Percentiles rank a stretch among this genome's conserved stretches.
Evolutionary conservation across 1,139 yeast genomes (phyloP).

Genomic region (Suzukiozyma palmioleophila): DNA sequence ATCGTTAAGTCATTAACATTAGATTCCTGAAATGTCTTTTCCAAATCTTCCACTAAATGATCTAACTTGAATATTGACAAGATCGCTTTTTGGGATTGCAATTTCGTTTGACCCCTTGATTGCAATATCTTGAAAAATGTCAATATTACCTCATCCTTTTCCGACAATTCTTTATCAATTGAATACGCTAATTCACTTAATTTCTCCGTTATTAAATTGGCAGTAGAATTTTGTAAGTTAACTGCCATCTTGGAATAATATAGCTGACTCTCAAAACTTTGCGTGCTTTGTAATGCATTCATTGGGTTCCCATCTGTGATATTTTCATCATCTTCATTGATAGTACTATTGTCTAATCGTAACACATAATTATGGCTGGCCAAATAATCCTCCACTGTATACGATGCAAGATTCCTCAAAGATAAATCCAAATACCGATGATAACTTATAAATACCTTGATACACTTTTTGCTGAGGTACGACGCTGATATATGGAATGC

Average conservation of each 20-base stretch:
- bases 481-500: conserved; percentile 82
- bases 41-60: conserved; percentile 23
- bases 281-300: conserved; percentile 15
- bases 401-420: conserved; percentile 65
- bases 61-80: conserved; percentile 36
- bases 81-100: conserved; percentile 30
- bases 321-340: conserved; percentile 7
- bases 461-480: conserved; percentile 69
- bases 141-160: conserved; percentile 33
- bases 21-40: conserved; percentile 7
- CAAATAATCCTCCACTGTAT: conserved; percentile 71
- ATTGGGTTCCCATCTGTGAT: conserved; percentile 7
- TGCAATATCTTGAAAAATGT: conserved; percentile 26
- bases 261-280: conserved; percentile 37
- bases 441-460: conserved; percentile 65
- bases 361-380: conserved; percentile 31
- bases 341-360: conserved; percentile 18
- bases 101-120: conserved; percentile 24
- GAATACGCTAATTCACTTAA: conserved; percentile 37
- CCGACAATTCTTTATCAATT: conserved; percentile 38
- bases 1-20: conserved; percentile 13
- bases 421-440: conserved; percentile 62
- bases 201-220: conserved; percentile 36
- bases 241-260: conserved; percentile 36
- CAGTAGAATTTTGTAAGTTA: conserved; percentile 30